Conservation (phyloP, 2,329 filamentous ascomycete genomes). For the Ilyonectria sp. region DNA sequence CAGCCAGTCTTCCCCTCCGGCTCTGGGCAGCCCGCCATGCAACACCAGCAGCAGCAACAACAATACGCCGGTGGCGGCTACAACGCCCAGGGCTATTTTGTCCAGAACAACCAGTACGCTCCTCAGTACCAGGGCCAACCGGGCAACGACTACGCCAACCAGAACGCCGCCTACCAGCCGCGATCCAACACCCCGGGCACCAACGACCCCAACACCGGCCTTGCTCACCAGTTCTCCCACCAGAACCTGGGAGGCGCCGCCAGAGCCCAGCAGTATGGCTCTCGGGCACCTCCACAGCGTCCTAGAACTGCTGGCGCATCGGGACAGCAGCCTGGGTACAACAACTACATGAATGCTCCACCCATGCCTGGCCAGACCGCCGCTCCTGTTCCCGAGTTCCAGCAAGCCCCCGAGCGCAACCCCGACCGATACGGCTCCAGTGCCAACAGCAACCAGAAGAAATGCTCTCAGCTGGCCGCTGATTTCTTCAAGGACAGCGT, state of each 20-base stretch:
- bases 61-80: constrained; percentile 66
- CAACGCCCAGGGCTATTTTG: constrained; percentile 70
- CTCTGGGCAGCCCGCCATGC: constrained; percentile 44
- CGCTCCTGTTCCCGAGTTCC: constrained; percentile 79
- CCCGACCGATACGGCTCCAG: constrained; percentile 81
- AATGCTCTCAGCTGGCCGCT: constrained; percentile 79
- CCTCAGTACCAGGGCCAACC: constrained; percentile 58
- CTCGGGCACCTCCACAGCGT: constrained; percentile 80
- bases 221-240: constrained; percentile 96
- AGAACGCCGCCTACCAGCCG: constrained; percentile 63
- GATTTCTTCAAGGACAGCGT: constrained; percentile 99
- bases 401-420: constrained; percentile 86
- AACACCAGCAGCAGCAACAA: constrained; percentile 61
- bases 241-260: constrained; percentile 88
- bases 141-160: constrained; percentile 65
- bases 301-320: constrained; percentile 86
- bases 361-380: constrained; percentile 74
- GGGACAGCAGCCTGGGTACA: constrained; percentile 74
- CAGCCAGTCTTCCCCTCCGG: constrained; percentile 79
- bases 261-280: constrained; percentile 78
- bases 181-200: constrained; percentile 72
- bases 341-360: constrained; percentile 75
- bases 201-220: constrained; percentile 89
- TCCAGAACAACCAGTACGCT: constrained; percentile 72
- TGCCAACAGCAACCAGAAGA: constrained; percentile 79